phyloP scores from a whole-genome alignment of 2,329 filamentous ascomycete species.

The Beauveria rudraprayagi region DNA sequence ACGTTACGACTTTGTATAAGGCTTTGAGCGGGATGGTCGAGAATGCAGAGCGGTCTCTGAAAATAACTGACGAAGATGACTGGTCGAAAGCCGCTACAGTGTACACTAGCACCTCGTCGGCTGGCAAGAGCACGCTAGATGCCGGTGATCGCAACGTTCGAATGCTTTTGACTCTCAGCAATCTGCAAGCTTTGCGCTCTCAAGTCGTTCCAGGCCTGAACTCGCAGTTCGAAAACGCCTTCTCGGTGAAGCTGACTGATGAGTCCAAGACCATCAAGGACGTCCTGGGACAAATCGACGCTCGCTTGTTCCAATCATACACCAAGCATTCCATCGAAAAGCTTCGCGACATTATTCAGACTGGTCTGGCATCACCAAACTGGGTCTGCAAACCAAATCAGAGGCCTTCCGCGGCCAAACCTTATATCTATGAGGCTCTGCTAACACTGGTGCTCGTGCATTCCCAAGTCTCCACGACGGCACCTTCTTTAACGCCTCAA shows the following conservation, averaged over 20 bases:
- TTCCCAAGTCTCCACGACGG: constrained; percentile 76
- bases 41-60: constrained; percentile 73
- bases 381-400: constrained; percentile 57
- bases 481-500: constrained; percentile 65
- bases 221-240: constrained; percentile 84
- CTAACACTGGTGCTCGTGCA: constrained; percentile 84
- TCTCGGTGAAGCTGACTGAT: constrained; percentile 88
- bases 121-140: constrained; percentile 42
- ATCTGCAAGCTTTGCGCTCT: constrained; percentile 73
- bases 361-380: constrained; percentile 60
- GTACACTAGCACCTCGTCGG: constrained; percentile 21
- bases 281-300: constrained; percentile 83
- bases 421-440: constrained; percentile 84
- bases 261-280: constrained; percentile 89
- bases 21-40: constrained; percentile 93
- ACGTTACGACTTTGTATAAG: constrained; percentile 90
- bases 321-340: constrained; percentile 66
- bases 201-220: constrained; percentile 84
- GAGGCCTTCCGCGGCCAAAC: constrained; percentile 66
- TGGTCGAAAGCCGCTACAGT: constrained; percentile 34
- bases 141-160: constrained; percentile 67
- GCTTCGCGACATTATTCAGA: constrained; percentile 61
- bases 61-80: constrained; percentile 56
- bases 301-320: constrained; percentile 85
- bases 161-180: constrained; percentile 88